Evolutionary conservation across 2,329 filamentous ascomycete genomes (phyloP).

Genomic region (Diaporthe eres): DNA sequence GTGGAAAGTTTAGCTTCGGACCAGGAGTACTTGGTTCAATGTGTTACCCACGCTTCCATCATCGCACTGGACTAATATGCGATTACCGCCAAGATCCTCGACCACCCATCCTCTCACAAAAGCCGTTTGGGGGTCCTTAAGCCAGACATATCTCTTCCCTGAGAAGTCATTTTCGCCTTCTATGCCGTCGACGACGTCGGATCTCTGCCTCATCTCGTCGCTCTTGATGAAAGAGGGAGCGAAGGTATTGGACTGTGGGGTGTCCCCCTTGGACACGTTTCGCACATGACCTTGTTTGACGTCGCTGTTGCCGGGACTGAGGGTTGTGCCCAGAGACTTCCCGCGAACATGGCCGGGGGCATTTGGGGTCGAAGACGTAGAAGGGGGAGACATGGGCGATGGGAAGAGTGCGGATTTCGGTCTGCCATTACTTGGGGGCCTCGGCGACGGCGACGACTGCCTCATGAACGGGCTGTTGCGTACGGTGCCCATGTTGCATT

Average conservation of each 20-base stretch:
- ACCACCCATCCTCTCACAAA: conserved; percentile 95
- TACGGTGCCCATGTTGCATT: conserved; percentile 61
- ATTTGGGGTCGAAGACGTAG: conserved; percentile 17
- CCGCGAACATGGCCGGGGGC: conserved; percentile 31
- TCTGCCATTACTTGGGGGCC: conserved; percentile 65
- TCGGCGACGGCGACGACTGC: conserved; percentile 76
- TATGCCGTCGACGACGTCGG: conserved; percentile 77
- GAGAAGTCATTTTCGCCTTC: conserved; percentile 99
- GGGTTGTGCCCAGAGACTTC: conserved; percentile 31
- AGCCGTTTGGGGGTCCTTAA: conserved; percentile 87
- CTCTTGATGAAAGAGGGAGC: conserved; percentile 96
- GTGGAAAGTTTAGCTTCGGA: conserved; percentile 42
- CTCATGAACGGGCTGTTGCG: conserved; percentile 87
- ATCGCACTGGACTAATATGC: conserved; percentile 90
- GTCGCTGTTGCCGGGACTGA: conserved; percentile 36
- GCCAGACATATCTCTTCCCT: conserved; percentile 97
- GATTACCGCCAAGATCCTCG: conserved; percentile 79
- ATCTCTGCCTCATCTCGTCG: conserved; percentile 76
- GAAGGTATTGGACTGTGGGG: conserved; percentile 83
- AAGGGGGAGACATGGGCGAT: conserved; percentile 51
- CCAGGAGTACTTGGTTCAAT: background rate
- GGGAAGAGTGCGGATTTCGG: conserved; percentile 84
- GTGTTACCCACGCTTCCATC: conserved; percentile 81
- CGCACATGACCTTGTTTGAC: conserved; percentile 57
- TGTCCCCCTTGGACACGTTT: conserved; percentile 75